Base-by-base conservation (phyloP, 2,329 filamentous ascomycete genomes). In the Teratosphaeriaceae sp. region DNA sequence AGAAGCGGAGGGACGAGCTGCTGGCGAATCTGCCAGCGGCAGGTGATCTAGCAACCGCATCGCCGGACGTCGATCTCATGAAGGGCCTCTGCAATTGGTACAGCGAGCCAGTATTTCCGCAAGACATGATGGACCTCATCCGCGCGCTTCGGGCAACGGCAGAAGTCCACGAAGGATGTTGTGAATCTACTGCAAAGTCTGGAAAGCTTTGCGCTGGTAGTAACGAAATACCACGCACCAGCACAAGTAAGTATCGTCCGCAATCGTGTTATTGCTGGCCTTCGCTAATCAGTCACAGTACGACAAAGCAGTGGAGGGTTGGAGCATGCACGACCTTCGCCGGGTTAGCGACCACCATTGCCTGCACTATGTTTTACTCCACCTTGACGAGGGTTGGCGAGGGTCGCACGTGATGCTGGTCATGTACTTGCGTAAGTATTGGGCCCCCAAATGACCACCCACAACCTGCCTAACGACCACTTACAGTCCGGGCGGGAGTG, bases 171-270 rank as follows among this genome's bases (percentile, higher is more conserved):
- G 33, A 36, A 36, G 33, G 33, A 31, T 36, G 33, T 19, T 9
- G 33, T 36, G 16, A 36, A 36, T n/a, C 33, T 36, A 20, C 33
- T 36, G 33, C 33, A 36, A 20, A 19, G 33, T 36, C 33, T 36
- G 33, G 33, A 36, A 36, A 36, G 33, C 33, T 36, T 36, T 36
- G 33, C 33, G 33, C 33, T 36, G 33, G 33, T 36, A 36, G 33
- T 36, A 18, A 36, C 33, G 33, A 36, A 36, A 20, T 20, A 36
- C 16, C 16, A 36, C 16, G 33, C 15, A 6, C 15, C 15, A 36
- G 33, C 33, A 20, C 33, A 36, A 36, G 33, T 36, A 19, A 19
- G 33, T 36, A 20, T 36, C 20, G 15, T 36, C n/a, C 15, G 7
- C 33, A 20, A 19, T 36, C 33, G 15, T 20, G 33, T 20, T n/a